Base-by-base conservation (phyloP, 257 asterid genomes). In the Ilex asprella region DNA sequence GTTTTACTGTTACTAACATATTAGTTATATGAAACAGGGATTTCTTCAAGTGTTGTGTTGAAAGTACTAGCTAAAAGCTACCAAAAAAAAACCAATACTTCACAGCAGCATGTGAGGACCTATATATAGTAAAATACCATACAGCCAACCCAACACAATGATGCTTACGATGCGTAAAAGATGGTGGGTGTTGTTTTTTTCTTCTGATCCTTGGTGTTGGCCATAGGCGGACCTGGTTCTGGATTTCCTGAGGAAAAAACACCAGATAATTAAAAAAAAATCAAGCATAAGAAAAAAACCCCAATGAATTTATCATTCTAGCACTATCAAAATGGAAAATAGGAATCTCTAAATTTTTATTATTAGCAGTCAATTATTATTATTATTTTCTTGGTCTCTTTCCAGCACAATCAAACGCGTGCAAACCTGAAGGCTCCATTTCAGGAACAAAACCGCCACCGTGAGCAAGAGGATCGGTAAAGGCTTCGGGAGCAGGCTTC, bases 401-500 rank as follows among this genome's bases (percentile, higher is more conserved):
- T 44, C 9, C 50, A 8, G 13, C 1, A 44, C 50, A 44, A 1
- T 44, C 8, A 27, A 52, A 56, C 31, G 11, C 47, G 66, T 8
- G 50, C 10, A 69, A 76, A 79, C 95, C 89, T 75, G 85, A 74
- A 12, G 91, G 92, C 78, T 83, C 92, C 44, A 91, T 80, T 74
- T 86, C 96, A 1, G 97, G 97, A 67, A 93, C 81, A 76, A 93
- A 93, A 8, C 97, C 99, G 6, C 99, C 99, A 0, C 97, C 96
- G 31, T 74, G 85, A 67, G 82, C 87, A 68, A 81, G 72, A 30
- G 99, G 99, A 66, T 92, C 95, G 2, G 72, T 65, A 9, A 75
- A 55, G 0, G 95, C 97, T 72, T 82, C 79, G 1, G 99, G 94
- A 67, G 87, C 70, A 32, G 97, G 78, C 74, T 77, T 78, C 16